Evolutionary conservation across 2,329 filamentous ascomycete species (phyloP).

Genomic region (Teratosphaeria pseudoeucalypti): DNA sequence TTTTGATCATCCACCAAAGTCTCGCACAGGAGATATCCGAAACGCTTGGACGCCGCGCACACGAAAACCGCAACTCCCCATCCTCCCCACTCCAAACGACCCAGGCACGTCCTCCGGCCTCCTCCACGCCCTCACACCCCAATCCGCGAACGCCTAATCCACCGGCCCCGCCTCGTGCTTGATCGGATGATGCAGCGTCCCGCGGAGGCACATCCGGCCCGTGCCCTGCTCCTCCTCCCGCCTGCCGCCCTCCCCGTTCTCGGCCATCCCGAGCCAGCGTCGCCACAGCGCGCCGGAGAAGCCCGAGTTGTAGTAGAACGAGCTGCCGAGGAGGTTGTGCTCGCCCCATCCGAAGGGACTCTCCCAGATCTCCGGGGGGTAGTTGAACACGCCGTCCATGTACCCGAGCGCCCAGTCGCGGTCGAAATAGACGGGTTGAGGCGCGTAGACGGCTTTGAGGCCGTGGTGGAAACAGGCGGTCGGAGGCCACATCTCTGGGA

Average conservation of each 20-base stretch:
- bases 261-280: slow-evolving; percentile 38
- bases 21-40: no score
- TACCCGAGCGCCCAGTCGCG: slow-evolving; percentile 52
- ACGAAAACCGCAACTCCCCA: background rate
- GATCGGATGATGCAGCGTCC: slow-evolving; percentile 38
- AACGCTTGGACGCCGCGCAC: background rate
- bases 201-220: slow-evolving; percentile 38
- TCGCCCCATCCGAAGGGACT: slow-evolving; percentile 43
- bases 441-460: slow-evolving; percentile 66
- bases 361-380: slow-evolving; percentile 34
- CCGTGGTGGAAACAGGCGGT: slow-evolving; percentile 66
- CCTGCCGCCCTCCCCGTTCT: slow-evolving; percentile 31
- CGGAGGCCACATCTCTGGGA: slow-evolving; percentile 70
- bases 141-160: background rate
- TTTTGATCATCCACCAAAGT: no score
- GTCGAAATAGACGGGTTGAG: slow-evolving; percentile 72
- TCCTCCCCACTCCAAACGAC: background rate
- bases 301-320: slow-evolving; percentile 42
- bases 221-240: slow-evolving; percentile 27
- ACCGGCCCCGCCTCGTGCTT: slow-evolving; percentile 34
- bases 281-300: slow-evolving; percentile 40
- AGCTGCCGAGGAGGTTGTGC: slow-evolving; percentile 41
- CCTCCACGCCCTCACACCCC: background rate
- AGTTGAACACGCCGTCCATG: slow-evolving; percentile 40
- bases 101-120: background rate